Evolutionary conservation across 1,284 basidiomycete species (phyloP), one percentile per base, ranked within the genome.

Genomic region (Ustilago shanxiensis): DNA sequence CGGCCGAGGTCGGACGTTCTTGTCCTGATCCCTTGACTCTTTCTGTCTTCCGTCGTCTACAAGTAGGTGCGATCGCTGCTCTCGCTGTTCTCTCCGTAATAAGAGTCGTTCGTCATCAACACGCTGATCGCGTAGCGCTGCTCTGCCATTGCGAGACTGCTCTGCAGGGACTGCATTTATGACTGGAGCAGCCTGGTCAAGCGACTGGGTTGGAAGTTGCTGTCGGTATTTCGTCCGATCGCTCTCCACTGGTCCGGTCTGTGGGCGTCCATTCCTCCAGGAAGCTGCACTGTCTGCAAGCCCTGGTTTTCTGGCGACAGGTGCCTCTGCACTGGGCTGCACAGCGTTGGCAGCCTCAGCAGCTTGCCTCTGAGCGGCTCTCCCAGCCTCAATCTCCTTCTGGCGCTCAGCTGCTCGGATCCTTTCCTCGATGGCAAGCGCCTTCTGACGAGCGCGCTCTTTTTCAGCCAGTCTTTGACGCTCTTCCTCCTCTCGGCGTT

Each of bases 401-500:
- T 71, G 66, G 56, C 78, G 76, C 45, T 79, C 60, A 26, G 77
- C 81, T 26, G 70, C 81, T 39, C 72, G 68, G 51, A 83, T 57
- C 54, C 76, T 72, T 60, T 82, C 74, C 55, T 84, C 83, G 20
- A 84, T 75, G 1, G 80, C 82, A 9, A 77, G 63, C 7, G 84
- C 84, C 47, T 84, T 83, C 41, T 75, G 73, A 26, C 78, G 70
- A 33, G 84, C 84, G 31, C 84, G 78, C 55, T 84, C 79, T 16
- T 72, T 79, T 62, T 85, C 76, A 3, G 76, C 78, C 39, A 75
- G 60, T 41, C 83, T 70, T 14, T 65, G 67, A 14, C 62, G 67
- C 61, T 85, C 83, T 45, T 85, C 83, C 45, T 85, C 82, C 39
- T 84, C 71, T 18, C 83, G 77, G 29, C 84, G 75, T 63, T 75